A percentile compares a stretch with the other conserved stretches of the same genome.
Evolutionary conservation across 805 yeast species (phyloP).

Genomic region (Yarrowia deformans): DNA sequence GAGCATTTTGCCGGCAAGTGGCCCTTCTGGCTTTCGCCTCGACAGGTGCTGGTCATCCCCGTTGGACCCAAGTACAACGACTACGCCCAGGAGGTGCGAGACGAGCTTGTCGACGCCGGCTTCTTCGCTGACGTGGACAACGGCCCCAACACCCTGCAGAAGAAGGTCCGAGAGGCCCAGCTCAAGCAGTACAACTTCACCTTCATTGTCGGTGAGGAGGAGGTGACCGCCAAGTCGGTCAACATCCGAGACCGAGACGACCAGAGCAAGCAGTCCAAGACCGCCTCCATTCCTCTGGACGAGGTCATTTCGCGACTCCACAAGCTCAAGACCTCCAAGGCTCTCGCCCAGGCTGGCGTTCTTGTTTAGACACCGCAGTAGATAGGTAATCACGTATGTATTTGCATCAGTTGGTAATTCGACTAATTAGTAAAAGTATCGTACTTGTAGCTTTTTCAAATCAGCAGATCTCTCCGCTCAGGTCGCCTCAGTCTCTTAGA

Average conservation of each 20-base stretch:
- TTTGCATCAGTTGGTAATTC: neutral
- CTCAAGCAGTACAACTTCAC: conserved; percentile 92
- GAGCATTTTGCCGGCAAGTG: conserved; percentile 99
- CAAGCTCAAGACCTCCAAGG: conserved; percentile 67
- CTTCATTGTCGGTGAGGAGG: conserved; percentile 97
- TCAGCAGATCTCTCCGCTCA: neutral
- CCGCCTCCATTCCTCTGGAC: conserved; percentile 75
- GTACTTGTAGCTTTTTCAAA: too few relatives aligned
- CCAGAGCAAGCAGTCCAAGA: conserved; percentile 84
- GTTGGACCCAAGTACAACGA: conserved; percentile 93
- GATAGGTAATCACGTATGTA: conserved; percentile 10
- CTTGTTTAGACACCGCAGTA: neutral
- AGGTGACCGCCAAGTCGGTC: conserved; percentile 77
- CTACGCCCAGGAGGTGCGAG: conserved; percentile 84
- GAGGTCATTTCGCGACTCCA: conserved; percentile 73
- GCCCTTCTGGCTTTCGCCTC: conserved; percentile 99
- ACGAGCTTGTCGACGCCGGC: conserved; percentile 67
- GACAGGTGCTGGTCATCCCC: conserved; percentile 95
- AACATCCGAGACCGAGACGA: conserved; percentile 97
- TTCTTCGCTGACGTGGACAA: conserved; percentile 93
- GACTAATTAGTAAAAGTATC: too few relatives aligned
- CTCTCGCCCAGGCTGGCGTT: conserved; percentile 27
- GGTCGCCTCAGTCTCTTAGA: neutral
- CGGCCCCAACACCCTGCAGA: conserved; percentile 94
- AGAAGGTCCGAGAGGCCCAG: conserved; percentile 98